These are phyloP conservation scores for Sporothrix schenckii DNA, from an alignment of 2,329 filamentous ascomycete genomes.

Conservation along the genomic window DNA sequence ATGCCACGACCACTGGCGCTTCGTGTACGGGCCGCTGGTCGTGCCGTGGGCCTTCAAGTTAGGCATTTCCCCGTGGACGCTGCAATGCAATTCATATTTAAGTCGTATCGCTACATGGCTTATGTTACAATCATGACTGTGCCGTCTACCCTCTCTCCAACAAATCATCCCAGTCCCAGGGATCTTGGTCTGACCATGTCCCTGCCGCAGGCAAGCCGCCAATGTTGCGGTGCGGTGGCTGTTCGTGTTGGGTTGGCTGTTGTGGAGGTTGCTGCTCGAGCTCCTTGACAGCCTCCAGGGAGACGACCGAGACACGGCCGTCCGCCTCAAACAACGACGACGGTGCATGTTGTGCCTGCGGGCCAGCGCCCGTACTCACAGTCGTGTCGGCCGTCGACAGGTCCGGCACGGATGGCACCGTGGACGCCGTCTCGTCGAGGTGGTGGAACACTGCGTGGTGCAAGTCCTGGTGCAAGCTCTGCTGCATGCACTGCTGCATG, in stretches of 20 bases:
- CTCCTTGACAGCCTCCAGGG: background rate
- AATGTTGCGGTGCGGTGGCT: background rate
- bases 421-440: conserved; percentile 14
- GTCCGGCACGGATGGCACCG: background rate
- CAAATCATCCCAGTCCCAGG: conserved; percentile 29
- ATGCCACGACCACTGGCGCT: conserved; percentile 22
- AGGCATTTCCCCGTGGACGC: no score
- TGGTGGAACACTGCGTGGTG: background rate
- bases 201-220: background rate
- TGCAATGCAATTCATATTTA: background rate
- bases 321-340: background rate
- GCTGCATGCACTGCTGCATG: background rate
- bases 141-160: background rate
- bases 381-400: background rate
- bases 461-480: background rate
- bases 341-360: background rate
- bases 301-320: conserved; percentile 12
- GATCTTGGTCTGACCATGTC: conserved; percentile 17
- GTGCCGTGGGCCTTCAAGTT: conserved; percentile 22
- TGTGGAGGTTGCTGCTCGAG: conserved; percentile 9
- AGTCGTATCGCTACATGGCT: background rate
- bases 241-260: background rate
- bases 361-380: background rate
- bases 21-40: background rate
- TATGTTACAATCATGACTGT: background rate